These are phyloP conservation scores for Serendipita indica DNA, from an alignment of 768 basidiomycete genomes.

Conservation along the genomic window DNA sequence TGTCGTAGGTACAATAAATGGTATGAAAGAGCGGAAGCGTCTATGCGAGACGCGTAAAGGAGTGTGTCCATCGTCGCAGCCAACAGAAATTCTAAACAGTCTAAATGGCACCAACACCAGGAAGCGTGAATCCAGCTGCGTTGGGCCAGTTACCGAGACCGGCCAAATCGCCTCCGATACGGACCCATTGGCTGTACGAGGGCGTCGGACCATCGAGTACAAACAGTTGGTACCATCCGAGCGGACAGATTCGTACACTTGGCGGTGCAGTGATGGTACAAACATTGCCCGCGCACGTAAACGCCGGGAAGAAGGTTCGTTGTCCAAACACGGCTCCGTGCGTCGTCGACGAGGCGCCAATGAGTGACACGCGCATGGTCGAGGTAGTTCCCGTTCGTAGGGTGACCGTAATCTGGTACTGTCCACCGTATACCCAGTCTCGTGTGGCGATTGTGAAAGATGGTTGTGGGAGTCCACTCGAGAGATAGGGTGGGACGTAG, in stretches of 20 bases:
- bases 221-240: conserved; percentile 13
- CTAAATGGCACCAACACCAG: conserved; percentile 31
- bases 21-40: background rate
- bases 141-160: conserved; percentile 47
- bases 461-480: conserved; percentile 14
- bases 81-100: background rate
- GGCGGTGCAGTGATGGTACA: conserved; percentile 15
- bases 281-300: conserved; percentile 11
- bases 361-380: conserved; percentile 13
- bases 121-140: conserved; percentile 48
- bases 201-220: conserved; percentile 14
- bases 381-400: conserved; percentile 25
- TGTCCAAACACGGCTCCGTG: conserved; percentile 13
- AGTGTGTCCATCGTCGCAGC: background rate
- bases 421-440: conserved; percentile 48
- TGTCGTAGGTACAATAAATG: background rate
- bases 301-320: conserved; percentile 12
- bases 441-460: conserved; percentile 35
- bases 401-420: conserved; percentile 38
- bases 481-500: conserved; percentile 17
- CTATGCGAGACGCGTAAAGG: no score
- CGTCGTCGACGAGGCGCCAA: conserved; percentile 11
- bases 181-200: conserved; percentile 13
- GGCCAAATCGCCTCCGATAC: conserved; percentile 13
- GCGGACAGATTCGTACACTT: conserved; percentile 12